Base-by-base conservation (phyloP, 1,284 basidiomycete species). In the Rhizopogon hawkerae region DNA sequence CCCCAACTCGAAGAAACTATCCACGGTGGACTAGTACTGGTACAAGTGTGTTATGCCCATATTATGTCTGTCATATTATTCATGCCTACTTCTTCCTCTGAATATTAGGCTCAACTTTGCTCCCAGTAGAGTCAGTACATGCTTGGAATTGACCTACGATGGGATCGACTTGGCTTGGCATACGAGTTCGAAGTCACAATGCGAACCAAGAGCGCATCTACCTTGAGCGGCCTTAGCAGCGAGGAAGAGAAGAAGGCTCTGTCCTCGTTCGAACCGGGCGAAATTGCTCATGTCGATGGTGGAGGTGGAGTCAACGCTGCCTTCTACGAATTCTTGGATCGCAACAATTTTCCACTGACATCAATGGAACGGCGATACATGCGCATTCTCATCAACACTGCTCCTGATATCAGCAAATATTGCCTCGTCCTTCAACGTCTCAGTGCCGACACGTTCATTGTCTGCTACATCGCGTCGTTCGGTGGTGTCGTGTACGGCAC, bases 261-360 rank as follows among this genome's bases (percentile, higher is more conserved):
- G 13, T 35, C 34, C 7, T 26, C 51, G 24, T 53, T 53, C 37
- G 43, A 47, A 31, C 51, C 51, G 10, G 51, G 51, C 16, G 52
- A 53, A 38, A 49, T 53, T 8, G 51, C 45, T 24, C 51, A 49
- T 33, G 24, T 49, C 35, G 47, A 49, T 35, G 42, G 51, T 29
- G 23, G 33, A 2, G 51, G 51, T 33, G 51, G 51, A 29, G 29
- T 49, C 14, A 18, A 37, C 3, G 18, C 35, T 23, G 51, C 51
- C 5, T 53, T 45, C 35, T 53, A 48, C 38, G 51, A 53, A n/a
- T 53, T 49, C 36, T 31, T 53, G 36, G 10, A 13, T 13, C 34
- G 45, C 6, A 23, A 33, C 7, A 18, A 43, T 3, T 43, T 21
- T 21, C 16, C 41, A n/a, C 16, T 43, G 41, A 33, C 41, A 7